Evolutionary conservation across 2,329 filamentous ascomycete genomes (phyloP).

Genomic region (Daldinia sp.): DNA sequence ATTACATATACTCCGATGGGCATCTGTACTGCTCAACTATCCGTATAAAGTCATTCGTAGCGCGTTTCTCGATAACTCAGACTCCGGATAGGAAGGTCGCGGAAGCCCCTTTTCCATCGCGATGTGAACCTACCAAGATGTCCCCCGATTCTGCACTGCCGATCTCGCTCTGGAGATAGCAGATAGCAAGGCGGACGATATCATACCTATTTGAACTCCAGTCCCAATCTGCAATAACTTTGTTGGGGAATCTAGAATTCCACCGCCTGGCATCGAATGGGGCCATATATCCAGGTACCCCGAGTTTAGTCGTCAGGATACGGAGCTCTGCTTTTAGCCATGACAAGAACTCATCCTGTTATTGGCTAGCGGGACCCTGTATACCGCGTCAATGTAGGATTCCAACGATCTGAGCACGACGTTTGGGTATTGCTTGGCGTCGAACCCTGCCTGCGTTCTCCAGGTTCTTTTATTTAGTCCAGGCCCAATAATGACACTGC

Average conservation of each 20-base stretch:
- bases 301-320: constrained; percentile 12
- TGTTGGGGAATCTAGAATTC: constrained; percentile 17
- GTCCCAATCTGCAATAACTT: constrained; percentile 3
- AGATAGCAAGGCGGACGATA: constrained; percentile 4
- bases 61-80: neutral
- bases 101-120: neutral
- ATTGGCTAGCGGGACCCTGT: constrained; percentile 11
- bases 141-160: constrained; percentile 5
- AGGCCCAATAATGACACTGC: neutral
- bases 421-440: neutral
- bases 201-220: neutral
- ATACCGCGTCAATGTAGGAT: constrained; percentile 18
- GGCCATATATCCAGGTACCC: constrained; percentile 7
- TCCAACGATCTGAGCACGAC: constrained; percentile 13
- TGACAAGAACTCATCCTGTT: neutral
- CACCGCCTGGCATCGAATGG: neutral
- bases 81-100: constrained; percentile 8
- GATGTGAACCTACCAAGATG: constrained; percentile 1
- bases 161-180: neutral
- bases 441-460: neutral
- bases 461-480: constrained; percentile 10
- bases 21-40: no score
- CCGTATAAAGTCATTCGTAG: neutral
- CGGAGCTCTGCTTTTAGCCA: constrained; percentile 32
- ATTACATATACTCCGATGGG: neutral